Evolutionary conservation across 768 basidiomycete species (phyloP), one percentile per base, ranked within the genome.

Genomic region (Naganishia vishniacii): DNA sequence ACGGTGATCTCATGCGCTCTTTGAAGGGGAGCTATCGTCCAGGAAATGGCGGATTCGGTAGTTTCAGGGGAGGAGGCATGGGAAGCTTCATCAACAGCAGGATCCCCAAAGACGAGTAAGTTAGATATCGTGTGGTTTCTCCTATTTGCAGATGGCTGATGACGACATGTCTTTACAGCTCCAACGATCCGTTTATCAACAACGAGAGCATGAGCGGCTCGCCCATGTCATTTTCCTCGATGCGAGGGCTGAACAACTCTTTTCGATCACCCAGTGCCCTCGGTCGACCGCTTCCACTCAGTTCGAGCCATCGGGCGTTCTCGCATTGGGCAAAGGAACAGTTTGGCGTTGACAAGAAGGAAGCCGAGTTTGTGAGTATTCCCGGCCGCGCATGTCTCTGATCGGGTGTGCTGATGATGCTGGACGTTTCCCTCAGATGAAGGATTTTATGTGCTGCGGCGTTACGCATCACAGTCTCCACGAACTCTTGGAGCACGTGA

Each of bases 401-500:
- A n/a, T n/a, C n/a, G n/a, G n/a, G n/a, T n/a, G n/a, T n/a, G n/a
- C n/a, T n/a, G n/a, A n/a, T n/a, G n/a, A n/a, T n/a, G n/a, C n/a
- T n/a, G n/a, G n/a, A n/a, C n/a, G n/a, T n/a, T n/a, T 53, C 12
- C 41, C 15, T 37, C 13, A 62, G 65, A 62, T 61, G 53, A 67
- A 67, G 42, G 65, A 67, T 32, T 67, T 67, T 40, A 67, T 56
- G 56, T 77, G 75, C 60, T 77, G 75, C 49, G 71, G 71, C 13
- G 59, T 65, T 32, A 68, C 68, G 0, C 71, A 73, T 58, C 66
- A 62, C 12, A 72, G 71, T 15, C 60, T 77, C 25, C 75, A 77
- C 51, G 74, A 70, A 23, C 61, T 77, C 16, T 51, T 77, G 42
- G 75, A 77, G 61, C 75, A 77, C 58, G 75, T 77, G 45, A 47